Evolutionary conservation across 192 early-diverging fungal genomes (phyloP).

Genomic region (Podochytrium sp.): DNA sequence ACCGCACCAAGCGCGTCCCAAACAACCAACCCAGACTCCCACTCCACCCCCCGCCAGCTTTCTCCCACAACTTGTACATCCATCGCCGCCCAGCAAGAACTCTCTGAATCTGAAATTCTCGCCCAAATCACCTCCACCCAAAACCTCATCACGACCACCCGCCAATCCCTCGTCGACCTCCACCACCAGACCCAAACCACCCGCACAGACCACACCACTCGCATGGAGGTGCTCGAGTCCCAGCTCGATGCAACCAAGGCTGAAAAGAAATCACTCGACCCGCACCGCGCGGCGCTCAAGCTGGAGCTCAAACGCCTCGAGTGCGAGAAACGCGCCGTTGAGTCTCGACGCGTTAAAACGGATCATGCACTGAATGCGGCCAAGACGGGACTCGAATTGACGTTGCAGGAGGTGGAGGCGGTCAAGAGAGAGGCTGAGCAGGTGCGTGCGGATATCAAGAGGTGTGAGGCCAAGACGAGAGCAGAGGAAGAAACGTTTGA

Average conservation of each 20-base stretch:
- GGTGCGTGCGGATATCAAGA: constrained; percentile 5
- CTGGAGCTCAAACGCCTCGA: constrained; percentile 21
- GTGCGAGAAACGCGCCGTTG: constrained; percentile 9
- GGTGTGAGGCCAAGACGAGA: constrained; percentile 1
- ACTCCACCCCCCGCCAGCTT: too few relatives aligned
- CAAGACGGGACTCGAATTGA: constrained; percentile 17
- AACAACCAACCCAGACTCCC: too few relatives aligned
- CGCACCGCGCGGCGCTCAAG: constrained; percentile 1
- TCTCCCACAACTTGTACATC: too few relatives aligned
- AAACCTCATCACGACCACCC: too few relatives aligned
- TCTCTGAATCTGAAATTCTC: too few relatives aligned
- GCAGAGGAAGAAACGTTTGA: constrained; percentile 26
- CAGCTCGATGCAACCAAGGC: constrained; percentile 10
- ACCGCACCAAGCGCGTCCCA: too few relatives aligned
- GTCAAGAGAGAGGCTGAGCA: constrained; percentile 14
- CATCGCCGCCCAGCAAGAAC: too few relatives aligned
- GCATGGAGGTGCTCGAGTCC: neutral
- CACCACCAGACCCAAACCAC: too few relatives aligned
- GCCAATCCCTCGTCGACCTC: too few relatives aligned
- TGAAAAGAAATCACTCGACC: constrained; percentile 16
- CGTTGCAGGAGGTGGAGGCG: neutral
- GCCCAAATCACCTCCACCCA: too few relatives aligned
- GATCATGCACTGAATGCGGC: constrained; percentile 3
- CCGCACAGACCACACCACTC: constrained; percentile 1
- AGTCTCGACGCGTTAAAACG: constrained; percentile 10